phyloP scores from a whole-genome alignment of 768 basidiomycete genomes.

The Russula emetica region DNA sequence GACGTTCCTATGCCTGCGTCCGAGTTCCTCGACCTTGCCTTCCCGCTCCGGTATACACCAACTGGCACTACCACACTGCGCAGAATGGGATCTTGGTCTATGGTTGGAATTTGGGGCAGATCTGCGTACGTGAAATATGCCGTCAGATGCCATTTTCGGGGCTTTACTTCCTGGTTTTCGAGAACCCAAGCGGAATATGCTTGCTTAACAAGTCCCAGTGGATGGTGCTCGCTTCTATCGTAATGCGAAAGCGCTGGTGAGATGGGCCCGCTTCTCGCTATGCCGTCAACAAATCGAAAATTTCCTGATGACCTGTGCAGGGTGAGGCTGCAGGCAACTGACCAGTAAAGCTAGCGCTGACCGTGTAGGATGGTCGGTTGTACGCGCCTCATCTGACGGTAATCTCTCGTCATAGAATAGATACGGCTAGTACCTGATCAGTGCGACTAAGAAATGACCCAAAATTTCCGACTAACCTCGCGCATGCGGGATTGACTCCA shows the following conservation, averaged over 20 bases:
- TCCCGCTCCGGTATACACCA: slow-evolving; percentile 42
- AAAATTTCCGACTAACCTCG: slow-evolving; percentile 39
- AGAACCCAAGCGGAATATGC: slow-evolving; percentile 66
- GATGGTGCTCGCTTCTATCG: slow-evolving; percentile 50
- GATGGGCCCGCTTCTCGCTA: slow-evolving; percentile 45
- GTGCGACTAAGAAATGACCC: slow-evolving; percentile 2
- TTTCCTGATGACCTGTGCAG: slow-evolving; percentile 29
- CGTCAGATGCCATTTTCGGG: slow-evolving; percentile 65
- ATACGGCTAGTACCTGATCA: slow-evolving; percentile 46
- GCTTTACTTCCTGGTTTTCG: slow-evolving; percentile 41
- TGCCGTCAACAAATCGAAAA: slow-evolving; percentile 53
- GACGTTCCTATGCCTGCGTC: slow-evolving; percentile 32
- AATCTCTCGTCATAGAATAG: slow-evolving; percentile 65
- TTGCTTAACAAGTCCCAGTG: slow-evolving; percentile 60
- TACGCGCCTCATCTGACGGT: slow-evolving; percentile 42
- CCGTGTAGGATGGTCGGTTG: slow-evolving; percentile 39
- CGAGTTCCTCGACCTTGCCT: slow-evolving; percentile 38
- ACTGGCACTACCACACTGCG: slow-evolving; percentile 37
- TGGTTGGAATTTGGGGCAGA: slow-evolving; percentile 37
- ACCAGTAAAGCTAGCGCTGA: slow-evolving; percentile 30
- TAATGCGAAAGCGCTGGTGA: slow-evolving; percentile 56
- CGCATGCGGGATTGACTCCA: slow-evolving; percentile 68
- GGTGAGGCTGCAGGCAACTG: slow-evolving; percentile 11
- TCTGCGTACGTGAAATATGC: slow-evolving; percentile 43
- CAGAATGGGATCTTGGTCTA: slow-evolving; percentile 38